phyloP scores from a whole-genome alignment of 2,329 filamentous ascomycete species.

The Coniochaeta sp. region DNA sequence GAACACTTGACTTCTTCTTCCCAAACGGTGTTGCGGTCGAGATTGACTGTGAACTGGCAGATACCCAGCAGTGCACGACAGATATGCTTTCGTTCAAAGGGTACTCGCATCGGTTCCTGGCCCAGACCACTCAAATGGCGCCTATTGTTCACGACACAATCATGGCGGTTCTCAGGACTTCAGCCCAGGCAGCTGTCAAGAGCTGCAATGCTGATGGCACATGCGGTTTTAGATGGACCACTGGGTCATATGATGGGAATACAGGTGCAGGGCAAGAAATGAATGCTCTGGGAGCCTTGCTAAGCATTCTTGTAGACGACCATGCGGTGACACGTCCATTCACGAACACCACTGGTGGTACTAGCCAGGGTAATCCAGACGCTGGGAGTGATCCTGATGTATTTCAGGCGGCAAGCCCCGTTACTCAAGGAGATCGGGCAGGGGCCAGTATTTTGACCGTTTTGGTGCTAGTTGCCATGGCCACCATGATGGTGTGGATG shows the following conservation, averaged over 20 bases:
- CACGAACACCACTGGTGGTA: constrained; percentile 36
- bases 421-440: constrained; percentile 26
- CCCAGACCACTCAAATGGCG: constrained; percentile 38
- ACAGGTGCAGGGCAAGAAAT: constrained; percentile 45
- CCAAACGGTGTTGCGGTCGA: constrained; percentile 31
- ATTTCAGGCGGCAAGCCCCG: constrained; percentile 3
- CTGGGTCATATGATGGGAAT: constrained; percentile 35
- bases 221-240: constrained; percentile 44
- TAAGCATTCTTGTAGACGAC: constrained; percentile 30
- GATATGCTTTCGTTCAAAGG: constrained; percentile 55
- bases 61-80: constrained; percentile 40
- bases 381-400: constrained; percentile 14
- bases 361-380: constrained; percentile 21
- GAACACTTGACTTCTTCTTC: constrained; percentile 23
- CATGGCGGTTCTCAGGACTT: constrained; percentile 33
- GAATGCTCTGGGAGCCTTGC: constrained; percentile 40
- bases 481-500: constrained; percentile 29
- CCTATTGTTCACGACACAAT: constrained; percentile 36
- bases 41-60: constrained; percentile 44
- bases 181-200: constrained; percentile 37
- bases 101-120: constrained; percentile 43
- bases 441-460: constrained; percentile 33
- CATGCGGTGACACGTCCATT: constrained; percentile 16
- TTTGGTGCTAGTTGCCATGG: constrained; percentile 22
- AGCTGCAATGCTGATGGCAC: constrained; percentile 37